These are phyloP conservation scores for Chaetomium sp. DNA, from an alignment of 2,329 filamentous ascomycete species.

Conservation along the genomic window DNA sequence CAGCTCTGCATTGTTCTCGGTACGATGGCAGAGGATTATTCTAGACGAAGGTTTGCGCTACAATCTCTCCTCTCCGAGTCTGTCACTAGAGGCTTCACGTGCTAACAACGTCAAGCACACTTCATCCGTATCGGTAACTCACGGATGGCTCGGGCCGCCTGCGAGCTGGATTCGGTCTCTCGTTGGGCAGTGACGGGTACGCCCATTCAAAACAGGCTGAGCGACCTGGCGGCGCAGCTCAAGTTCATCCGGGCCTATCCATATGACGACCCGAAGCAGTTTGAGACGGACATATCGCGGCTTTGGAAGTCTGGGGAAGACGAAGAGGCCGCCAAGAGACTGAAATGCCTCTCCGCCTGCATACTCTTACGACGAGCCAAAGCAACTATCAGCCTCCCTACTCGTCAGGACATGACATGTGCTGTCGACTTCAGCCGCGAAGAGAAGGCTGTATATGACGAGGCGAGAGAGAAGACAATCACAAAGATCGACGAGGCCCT, in stretches of 20 bases:
- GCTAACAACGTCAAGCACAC: neutral
- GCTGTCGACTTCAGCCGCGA: conserved; percentile 42
- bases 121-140: conserved; percentile 43
- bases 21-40: conserved; percentile 45
- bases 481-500: conserved; percentile 41
- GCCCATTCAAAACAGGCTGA: conserved; percentile 50
- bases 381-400: conserved; percentile 44
- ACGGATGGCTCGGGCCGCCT: conserved; percentile 43
- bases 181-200: conserved; percentile 55
- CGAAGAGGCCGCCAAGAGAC: conserved; percentile 43
- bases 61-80: too few relatives aligned
- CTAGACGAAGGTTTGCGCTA: conserved; percentile 42
- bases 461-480: conserved; percentile 36
- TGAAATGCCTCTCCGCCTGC: conserved; percentile 44
- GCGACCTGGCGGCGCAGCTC: conserved; percentile 47
- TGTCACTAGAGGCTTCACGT: neutral
- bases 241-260: conserved; percentile 49
- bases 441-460: conserved; percentile 44
- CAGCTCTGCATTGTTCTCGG: conserved; percentile 39
- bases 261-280: conserved; percentile 43
- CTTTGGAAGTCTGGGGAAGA: conserved; percentile 45
- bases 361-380: conserved; percentile 47
- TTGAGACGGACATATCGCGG: conserved; percentile 44
- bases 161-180: conserved; percentile 40
- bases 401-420: conserved; percentile 39